A percentile compares a stretch with the other conserved stretches of the same genome.
These are phyloP conservation scores for Boletus sp. DNA, from an alignment of 768 basidiomycete genomes.

Conservation along the genomic window DNA sequence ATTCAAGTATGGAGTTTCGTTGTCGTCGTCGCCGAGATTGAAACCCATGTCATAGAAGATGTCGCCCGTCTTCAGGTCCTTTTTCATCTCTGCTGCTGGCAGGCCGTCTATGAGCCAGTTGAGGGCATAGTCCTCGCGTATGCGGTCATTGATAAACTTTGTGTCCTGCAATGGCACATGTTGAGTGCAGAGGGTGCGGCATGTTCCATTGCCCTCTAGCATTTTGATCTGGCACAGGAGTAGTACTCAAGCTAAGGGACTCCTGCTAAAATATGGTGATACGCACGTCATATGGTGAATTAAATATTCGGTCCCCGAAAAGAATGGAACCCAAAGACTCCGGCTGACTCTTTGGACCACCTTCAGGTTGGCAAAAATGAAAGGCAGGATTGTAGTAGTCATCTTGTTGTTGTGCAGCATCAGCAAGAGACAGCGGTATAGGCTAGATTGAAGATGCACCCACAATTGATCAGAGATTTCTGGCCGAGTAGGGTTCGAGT, in stretches of 20 bases:
- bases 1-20: constrained; percentile 67
- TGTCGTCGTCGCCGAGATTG: constrained; percentile 78
- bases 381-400: constrained; percentile 91
- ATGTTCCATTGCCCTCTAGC: constrained; percentile 72
- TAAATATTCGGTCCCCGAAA: constrained; percentile 95
- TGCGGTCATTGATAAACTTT: constrained; percentile 87
- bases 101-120: constrained; percentile 96
- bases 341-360: constrained; percentile 68
- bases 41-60: constrained; percentile 93
- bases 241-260: constrained; percentile 6
- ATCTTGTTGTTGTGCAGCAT: constrained; percentile 43
- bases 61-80: constrained; percentile 74
- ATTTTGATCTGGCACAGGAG: constrained; percentile 63
- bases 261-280: neutral
- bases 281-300: constrained; percentile 82
- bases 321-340: constrained; percentile 90
- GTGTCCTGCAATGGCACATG: constrained; percentile 68
- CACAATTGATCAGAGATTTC: constrained; percentile 93
- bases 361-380: constrained; percentile 80
- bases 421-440: neutral
- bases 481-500: constrained; percentile 27
- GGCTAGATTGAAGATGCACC: neutral
- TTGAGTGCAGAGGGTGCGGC: constrained; percentile 66
- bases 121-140: constrained; percentile 87
- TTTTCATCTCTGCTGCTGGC: constrained; percentile 91